phyloP scores from a whole-genome alignment of 129 eudicot species.

The Arctium minus region DNA sequence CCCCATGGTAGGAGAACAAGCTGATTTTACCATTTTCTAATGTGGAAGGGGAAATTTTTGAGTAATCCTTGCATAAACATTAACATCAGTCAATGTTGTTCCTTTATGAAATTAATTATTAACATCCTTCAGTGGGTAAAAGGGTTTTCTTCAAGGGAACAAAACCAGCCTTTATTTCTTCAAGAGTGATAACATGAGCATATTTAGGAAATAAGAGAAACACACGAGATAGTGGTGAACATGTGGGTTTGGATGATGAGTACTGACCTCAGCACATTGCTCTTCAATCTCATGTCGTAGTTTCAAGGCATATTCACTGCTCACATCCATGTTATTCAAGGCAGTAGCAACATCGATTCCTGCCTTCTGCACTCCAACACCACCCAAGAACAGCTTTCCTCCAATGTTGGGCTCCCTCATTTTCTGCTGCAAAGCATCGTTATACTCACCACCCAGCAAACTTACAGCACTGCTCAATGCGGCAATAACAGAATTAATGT shows the following conservation, averaged over 20 bases:
- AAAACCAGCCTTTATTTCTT: neutral
- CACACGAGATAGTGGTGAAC: neutral
- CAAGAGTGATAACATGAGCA: neutral
- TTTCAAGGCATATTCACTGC: slow-evolving; percentile 82
- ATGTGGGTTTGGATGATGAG: slow-evolving; percentile 11
- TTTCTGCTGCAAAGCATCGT: slow-evolving; percentile 86
- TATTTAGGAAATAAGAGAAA: neutral
- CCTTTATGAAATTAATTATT: neutral
- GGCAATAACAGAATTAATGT: slow-evolving; percentile 78
- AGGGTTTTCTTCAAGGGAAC: neutral
- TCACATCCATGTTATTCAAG: slow-evolving; percentile 86
- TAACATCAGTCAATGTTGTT: neutral
- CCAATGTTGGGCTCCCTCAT: slow-evolving; percentile 83
- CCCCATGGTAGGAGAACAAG: neutral
- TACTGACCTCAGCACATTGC: slow-evolving; percentile 81
- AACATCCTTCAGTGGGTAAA: neutral
- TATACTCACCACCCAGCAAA: slow-evolving; percentile 77
- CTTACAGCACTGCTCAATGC: slow-evolving; percentile 68
- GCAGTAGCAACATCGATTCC: slow-evolving; percentile 82
- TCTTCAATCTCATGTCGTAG: slow-evolving; percentile 90
- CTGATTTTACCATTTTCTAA: neutral
- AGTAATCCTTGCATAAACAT: neutral
- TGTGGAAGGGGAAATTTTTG: neutral
- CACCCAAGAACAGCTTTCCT: slow-evolving; percentile 81
- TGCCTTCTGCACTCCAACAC: slow-evolving; percentile 78